These are phyloP conservation scores for Colletotrichum sidae DNA, from an alignment of 2,329 filamentous ascomycete species.

Conservation along the genomic window DNA sequence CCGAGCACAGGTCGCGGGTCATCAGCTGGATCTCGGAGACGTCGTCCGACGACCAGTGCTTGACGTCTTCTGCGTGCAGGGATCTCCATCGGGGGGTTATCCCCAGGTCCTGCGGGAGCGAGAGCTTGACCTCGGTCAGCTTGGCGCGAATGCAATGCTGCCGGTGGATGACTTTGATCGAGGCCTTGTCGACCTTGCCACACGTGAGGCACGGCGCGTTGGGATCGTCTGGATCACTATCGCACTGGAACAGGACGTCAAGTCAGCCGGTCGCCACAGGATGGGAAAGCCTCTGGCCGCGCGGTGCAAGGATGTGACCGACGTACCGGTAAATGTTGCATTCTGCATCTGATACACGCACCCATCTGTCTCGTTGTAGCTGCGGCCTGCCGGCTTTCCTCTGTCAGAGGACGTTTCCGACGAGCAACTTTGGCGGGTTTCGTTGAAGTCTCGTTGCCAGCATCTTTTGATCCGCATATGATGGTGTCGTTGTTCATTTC, in stretches of 20 bases:
- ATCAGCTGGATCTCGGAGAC: conserved; percentile 50
- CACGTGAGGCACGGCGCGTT: conserved; percentile 55
- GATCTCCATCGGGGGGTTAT: conserved; percentile 57
- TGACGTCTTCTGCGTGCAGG: conserved; percentile 49
- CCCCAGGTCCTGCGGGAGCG: conserved; percentile 55
- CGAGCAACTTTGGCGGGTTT: background rate
- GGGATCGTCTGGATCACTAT: conserved; percentile 45
- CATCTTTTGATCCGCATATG: background rate
- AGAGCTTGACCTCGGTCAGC: conserved; percentile 54
- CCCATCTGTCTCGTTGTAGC: conserved; percentile 49
- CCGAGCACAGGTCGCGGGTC: conserved; percentile 49
- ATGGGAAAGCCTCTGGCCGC: too few species aligned
- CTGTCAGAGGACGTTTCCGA: conserved; percentile 37
- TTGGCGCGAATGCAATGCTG: conserved; percentile 58
- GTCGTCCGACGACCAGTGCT: conserved; percentile 45
- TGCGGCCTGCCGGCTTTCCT: conserved; percentile 46
- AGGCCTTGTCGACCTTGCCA: conserved; percentile 49
- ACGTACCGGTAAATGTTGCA: conserved; percentile 58
- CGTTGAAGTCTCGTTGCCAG: background rate
- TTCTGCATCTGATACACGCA: conserved; percentile 58
- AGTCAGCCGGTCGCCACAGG: too few species aligned
- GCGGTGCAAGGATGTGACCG: background rate
- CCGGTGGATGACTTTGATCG: conserved; percentile 60
- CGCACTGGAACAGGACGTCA: conserved; percentile 47
- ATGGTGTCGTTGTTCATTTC: too few species aligned